Base-by-base conservation (phyloP, 768 basidiomycete species). In the Trichaptum fuscoviolaceum region DNA sequence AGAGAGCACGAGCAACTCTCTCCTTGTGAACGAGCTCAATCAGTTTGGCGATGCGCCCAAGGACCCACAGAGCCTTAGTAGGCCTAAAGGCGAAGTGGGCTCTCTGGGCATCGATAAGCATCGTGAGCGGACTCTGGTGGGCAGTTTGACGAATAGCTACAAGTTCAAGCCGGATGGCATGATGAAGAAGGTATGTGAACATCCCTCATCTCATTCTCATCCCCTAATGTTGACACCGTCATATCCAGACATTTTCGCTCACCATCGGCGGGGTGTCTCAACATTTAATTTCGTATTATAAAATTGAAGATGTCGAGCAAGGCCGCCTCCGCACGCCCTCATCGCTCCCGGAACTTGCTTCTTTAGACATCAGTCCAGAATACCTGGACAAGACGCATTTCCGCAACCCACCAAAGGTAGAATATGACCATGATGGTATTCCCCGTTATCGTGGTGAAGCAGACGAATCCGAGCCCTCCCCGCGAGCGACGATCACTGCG, bases 281-380 rank as follows among this genome's bases (percentile, higher is more conserved):
- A 73, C 96, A 97, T 75, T 84, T 97, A 65, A 92, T 98, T 63
- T 95, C 94, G 5, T 98, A 98, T 80, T 98, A 97, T 81, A 90
- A 89, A 71, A 84, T 96, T 64, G 90, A 93, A 68, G 96, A 99
- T 74, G 94, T 97, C 30, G 86, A 92, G 66, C 86, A 87, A 61
- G 96, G 95, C 17, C 89, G 93, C 34, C 85, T 99, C 15, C 89
- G 94, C 36, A 84, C 91, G 0, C 96, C 96, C 0, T 96, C 93
- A 0, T 90, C 92, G 1, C 81, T 96, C 0, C 91, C 93, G 0
- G 95, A 98, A 75, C 84, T 99, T 24, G 89, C 89, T 0, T 85
- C 90, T 0, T 83, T 98, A 30, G 91, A 92, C 68, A 96, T 98
- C 74, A 89, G 87, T 68, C 87, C 90, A 6, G 89, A 92, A 70